A percentile compares a stretch with the other conserved stretches of the same genome.
Evolutionary conservation across 495 filamentous ascomycete species (phyloP).

Genomic region (Pseudevernia furfuracea): DNA sequence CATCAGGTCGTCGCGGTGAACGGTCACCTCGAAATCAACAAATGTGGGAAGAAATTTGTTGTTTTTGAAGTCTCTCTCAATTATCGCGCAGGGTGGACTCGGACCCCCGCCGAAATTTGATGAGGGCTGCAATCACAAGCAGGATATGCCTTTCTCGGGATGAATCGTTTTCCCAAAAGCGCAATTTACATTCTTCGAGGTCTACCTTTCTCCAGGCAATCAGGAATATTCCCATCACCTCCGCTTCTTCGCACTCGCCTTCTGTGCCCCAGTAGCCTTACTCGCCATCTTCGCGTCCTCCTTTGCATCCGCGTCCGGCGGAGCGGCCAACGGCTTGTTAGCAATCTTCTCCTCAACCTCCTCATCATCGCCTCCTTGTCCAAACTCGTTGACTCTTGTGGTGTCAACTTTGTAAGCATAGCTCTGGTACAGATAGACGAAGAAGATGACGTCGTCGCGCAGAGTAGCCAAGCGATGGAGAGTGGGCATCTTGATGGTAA

Average conservation of each 20-base stretch:
- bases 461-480: constrained; percentile 91
- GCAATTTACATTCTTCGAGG: too few species aligned
- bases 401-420: constrained; percentile 92
- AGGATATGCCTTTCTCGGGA: too few species aligned
- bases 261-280: neutral
- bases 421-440: constrained; percentile 93
- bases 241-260: constrained; percentile 1
- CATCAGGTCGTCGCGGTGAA: too few species aligned
- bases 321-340: constrained; percentile 32
- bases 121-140: too few species aligned
- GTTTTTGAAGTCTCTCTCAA: too few species aligned
- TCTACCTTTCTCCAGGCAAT: neutral
- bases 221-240: neutral
- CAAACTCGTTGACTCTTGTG: constrained; percentile 91
- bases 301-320: constrained; percentile 23
- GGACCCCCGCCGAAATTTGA: too few species aligned
- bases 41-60: too few species aligned
- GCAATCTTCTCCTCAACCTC: constrained; percentile 52
- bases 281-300: neutral
- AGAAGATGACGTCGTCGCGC: constrained; percentile 95
- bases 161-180: too few species aligned
- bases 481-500: constrained; percentile 98
- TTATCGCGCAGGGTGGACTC: too few species aligned
- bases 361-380: constrained; percentile 87
- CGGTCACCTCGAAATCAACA: too few species aligned